Conservation (phyloP, 2,329 filamentous ascomycete species). For the Dryadomyces sulphureus region DNA sequence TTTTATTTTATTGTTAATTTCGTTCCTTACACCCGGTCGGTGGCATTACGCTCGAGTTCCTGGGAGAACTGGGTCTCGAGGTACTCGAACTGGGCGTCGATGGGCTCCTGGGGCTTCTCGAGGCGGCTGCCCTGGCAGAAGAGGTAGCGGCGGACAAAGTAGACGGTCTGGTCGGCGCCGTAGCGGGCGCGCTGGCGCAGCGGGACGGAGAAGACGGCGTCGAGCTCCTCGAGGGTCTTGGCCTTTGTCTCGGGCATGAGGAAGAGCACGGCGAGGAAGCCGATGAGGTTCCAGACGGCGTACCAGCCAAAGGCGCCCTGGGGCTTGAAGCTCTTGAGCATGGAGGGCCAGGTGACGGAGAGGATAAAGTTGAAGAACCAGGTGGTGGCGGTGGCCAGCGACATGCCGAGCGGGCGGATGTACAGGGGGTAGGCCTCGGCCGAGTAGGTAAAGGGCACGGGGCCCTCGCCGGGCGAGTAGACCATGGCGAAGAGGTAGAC, state of each 20-base stretch:
- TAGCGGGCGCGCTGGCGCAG: slow-evolving; percentile 11
- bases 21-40: background rate
- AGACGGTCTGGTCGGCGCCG: slow-evolving; percentile 10
- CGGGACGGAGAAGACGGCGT: slow-evolving; percentile 20
- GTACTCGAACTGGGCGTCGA: background rate
- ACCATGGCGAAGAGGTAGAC: slow-evolving; percentile 34
- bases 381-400: slow-evolving; percentile 36
- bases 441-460: slow-evolving; percentile 51
- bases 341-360: slow-evolving; percentile 30
- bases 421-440: slow-evolving; percentile 53
- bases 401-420: slow-evolving; percentile 47
- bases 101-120: background rate
- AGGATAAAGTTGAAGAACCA: slow-evolving; percentile 31
- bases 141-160: slow-evolving; percentile 11
- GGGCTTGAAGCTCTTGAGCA: slow-evolving; percentile 27
- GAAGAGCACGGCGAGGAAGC: slow-evolving; percentile 25
- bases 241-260: slow-evolving; percentile 25
- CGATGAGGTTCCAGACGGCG: slow-evolving; percentile 31
- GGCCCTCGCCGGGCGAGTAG: slow-evolving; percentile 45
- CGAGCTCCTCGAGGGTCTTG: slow-evolving; percentile 24
- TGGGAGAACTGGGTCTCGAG: background rate
- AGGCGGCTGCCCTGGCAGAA: slow-evolving; percentile 2
- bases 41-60: background rate
- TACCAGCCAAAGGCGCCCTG: slow-evolving; percentile 36
- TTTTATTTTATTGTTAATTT: too few species aligned